Percentiles rank a stretch among this genome's conserved stretches.
These are phyloP conservation scores for Clavispora vitiphila DNA, from an alignment of 805 yeast species.

Conservation along the genomic window DNA sequence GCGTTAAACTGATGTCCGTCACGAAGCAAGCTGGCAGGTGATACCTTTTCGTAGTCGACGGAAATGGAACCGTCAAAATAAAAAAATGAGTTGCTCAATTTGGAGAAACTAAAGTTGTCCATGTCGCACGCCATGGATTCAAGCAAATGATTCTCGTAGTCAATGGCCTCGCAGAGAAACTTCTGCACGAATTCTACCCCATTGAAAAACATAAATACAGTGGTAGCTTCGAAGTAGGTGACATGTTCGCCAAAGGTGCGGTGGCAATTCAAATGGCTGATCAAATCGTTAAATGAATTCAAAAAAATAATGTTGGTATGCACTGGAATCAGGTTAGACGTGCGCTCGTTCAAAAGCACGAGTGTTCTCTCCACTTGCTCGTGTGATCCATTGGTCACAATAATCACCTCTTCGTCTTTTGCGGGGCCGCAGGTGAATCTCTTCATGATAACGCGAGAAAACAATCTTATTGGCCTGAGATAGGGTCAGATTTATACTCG, in stretches of 20 bases:
- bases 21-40: slow-evolving; percentile 1
- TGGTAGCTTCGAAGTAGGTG: slow-evolving; percentile 22
- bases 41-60: slow-evolving; percentile 1
- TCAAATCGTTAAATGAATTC: slow-evolving; percentile 18
- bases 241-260: slow-evolving; percentile 1
- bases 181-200: slow-evolving; percentile 30
- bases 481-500: slow-evolving; percentile 1
- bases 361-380: slow-evolving; percentile 26
- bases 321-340: slow-evolving; percentile 19
- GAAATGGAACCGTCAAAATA: slow-evolving; percentile 29
- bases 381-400: slow-evolving; percentile 31
- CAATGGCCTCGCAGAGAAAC: slow-evolving; percentile 26
- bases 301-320: slow-evolving; percentile 23
- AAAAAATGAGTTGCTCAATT: slow-evolving; percentile 25
- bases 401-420: slow-evolving; percentile 28
- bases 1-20: slow-evolving; percentile 21
- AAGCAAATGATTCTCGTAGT: slow-evolving; percentile 17
- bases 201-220: slow-evolving; percentile 34
- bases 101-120: slow-evolving; percentile 6
- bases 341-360: slow-evolving; percentile 18
- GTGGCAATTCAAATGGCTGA: slow-evolving; percentile 10
- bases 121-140: slow-evolving; percentile 3
- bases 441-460: slow-evolving; percentile 24
- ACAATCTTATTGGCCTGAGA: slow-evolving; percentile 5
- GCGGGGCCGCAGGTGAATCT: slow-evolving; percentile 30